These are phyloP conservation scores for Leishmania tarentolae DNA, from an alignment of 208 protist genomes.

Conservation along the genomic window DNA sequence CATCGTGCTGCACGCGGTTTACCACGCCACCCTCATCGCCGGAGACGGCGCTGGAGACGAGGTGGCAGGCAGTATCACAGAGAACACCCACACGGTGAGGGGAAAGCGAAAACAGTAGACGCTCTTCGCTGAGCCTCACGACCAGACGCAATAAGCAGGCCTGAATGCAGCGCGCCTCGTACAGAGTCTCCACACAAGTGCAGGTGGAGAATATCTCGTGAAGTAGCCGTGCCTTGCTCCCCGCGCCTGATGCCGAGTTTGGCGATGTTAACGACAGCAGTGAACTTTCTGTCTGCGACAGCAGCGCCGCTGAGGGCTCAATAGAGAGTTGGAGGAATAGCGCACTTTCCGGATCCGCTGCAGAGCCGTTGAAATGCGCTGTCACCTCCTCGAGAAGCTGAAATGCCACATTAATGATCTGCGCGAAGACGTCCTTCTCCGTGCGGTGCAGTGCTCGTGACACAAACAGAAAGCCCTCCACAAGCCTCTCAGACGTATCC, in stretches of 20 bases:
- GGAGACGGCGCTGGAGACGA: constrained; percentile 25
- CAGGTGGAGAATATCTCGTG: constrained; percentile 16
- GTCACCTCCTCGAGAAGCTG: constrained; percentile 22
- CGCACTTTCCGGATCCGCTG: neutral
- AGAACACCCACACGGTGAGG: constrained; percentile 16
- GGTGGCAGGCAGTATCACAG: constrained; percentile 28
- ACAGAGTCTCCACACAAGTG: constrained; percentile 29
- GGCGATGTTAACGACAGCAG: neutral
- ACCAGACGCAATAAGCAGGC: constrained; percentile 22
- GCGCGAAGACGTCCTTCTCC: constrained; percentile 14
- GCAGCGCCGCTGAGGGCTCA: neutral
- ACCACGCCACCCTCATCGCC: constrained; percentile 22
- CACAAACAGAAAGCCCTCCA: constrained; percentile 37
- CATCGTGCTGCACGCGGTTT: constrained; percentile 25
- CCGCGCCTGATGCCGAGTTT: neutral
- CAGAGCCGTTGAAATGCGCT: constrained; percentile 14
- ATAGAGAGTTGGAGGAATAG: constrained; percentile 17
- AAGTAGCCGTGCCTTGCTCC: neutral
- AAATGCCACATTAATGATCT: constrained; percentile 11
- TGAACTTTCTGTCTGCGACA: neutral
- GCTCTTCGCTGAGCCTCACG: constrained; percentile 20
- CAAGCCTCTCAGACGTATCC: constrained; percentile 36
- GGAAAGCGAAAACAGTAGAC: neutral
- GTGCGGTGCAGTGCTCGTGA: constrained; percentile 25
- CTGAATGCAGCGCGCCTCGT: constrained; percentile 36